These are phyloP conservation scores for Stellera chamaejasme DNA, from an alignment of 345 rosid genomes.

Conservation along the genomic window DNA sequence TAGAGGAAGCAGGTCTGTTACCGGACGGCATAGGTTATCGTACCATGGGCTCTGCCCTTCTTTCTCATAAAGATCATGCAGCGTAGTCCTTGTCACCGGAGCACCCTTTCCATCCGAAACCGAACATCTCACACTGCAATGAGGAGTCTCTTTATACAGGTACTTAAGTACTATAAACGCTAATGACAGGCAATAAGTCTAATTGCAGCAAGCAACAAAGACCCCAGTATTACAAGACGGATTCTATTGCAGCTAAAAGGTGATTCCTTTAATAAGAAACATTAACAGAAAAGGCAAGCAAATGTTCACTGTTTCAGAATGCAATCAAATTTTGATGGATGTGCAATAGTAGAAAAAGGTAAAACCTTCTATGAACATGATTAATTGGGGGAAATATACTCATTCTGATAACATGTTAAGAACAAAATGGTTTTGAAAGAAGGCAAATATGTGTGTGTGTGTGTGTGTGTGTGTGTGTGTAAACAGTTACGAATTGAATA, in stretches of 20 bases:
- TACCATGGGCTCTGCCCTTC: slow-evolving; percentile 99
- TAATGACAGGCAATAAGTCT: background rate
- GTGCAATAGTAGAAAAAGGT: no score
- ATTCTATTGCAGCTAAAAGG: background rate
- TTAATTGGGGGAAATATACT: no score
- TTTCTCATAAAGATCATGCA: slow-evolving; percentile 84
- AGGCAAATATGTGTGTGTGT: no score
- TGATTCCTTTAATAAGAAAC: no score
- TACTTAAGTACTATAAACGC: background rate
- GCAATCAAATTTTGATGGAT: no score
- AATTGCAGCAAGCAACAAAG: background rate
- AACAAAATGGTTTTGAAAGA: no score
- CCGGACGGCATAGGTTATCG: slow-evolving; percentile 96
- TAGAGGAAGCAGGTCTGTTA: slow-evolving; percentile 78
- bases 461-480: no score
- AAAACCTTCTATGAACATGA: no score
- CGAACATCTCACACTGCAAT: slow-evolving; percentile 66
- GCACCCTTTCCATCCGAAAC: slow-evolving; percentile 53
- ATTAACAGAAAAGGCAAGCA: no score
- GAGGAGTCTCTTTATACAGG: background rate
- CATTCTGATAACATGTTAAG: no score
- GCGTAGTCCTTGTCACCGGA: slow-evolving; percentile 50
- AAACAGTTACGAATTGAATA: no score
- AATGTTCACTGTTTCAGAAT: no score
- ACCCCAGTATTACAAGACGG: background rate